Evolutionary conservation across 176 grass and related monocot species (phyloP).

Genomic region (Juncus inflexus): DNA sequence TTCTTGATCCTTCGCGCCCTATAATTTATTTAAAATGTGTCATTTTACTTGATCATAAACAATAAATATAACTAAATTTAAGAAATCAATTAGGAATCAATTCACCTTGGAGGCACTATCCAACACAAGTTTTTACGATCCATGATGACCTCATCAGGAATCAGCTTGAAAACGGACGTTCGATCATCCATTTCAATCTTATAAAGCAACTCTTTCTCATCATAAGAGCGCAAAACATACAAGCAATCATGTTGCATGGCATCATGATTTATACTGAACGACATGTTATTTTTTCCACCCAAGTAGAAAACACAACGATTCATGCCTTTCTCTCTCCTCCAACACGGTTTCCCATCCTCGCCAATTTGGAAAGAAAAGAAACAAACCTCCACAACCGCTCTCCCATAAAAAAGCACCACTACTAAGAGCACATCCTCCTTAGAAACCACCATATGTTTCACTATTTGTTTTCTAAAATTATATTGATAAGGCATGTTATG

Average conservation of each 20-base stretch:
- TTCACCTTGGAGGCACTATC: neutral
- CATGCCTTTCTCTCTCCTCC: conserved; percentile 11
- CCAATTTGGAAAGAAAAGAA: neutral
- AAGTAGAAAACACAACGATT: neutral
- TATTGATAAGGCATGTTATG: too few relatives aligned
- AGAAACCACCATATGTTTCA: conserved; percentile 4
- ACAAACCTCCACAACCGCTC: neutral
- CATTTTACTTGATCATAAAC: neutral
- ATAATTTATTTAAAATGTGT: neutral
- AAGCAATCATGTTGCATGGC: conserved; percentile 1
- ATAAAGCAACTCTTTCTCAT: neutral
- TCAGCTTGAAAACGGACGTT: conserved; percentile 9
- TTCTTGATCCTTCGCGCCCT: conserved; percentile 7
- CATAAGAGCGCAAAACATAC: neutral
- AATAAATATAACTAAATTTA: neutral
- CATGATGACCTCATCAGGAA: neutral
- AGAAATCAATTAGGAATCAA: neutral
- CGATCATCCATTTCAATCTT: conserved; percentile 14
- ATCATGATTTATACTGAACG: conserved; percentile 5
- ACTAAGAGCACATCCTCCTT: neutral
- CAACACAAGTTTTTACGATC: conserved; percentile 8
- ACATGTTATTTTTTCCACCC: neutral
- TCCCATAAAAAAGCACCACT: neutral
- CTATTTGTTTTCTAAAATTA: too few relatives aligned
- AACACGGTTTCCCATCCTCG: neutral